Evolutionary conservation across 179 eudicot genomes (phyloP), one percentile per base, ranked within the genome.

Genomic region (Beta corolliflora): DNA sequence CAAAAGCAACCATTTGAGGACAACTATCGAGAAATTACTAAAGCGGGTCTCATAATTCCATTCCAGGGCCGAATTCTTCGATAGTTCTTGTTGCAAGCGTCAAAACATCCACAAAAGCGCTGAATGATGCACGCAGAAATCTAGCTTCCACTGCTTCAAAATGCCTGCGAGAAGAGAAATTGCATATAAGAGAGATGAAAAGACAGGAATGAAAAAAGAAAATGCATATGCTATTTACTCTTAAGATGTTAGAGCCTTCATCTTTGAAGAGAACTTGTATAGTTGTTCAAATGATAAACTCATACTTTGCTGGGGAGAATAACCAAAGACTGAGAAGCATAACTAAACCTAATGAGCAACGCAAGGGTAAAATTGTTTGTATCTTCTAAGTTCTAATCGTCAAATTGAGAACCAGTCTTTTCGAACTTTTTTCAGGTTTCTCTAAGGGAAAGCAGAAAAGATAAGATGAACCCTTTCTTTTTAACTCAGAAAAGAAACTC

Each of bases 131-230:
- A 25, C 97, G 95, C 23, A 94, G 98, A 83, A 96, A 94, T 88
- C 98, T 96, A 70, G 97, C 98, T 87, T 92, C 98, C 63, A 91
- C 87, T 7, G 99, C 99, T 84, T 94, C 96, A 71, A 96, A 94
- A 85, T 88, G 96, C 87, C 99, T 92, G 93, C 41, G 75, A n/a
- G 41, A 14, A 8, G 59, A 76, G 63, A 59, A 18, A 58, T 44
- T 77, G 16, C 60, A 25, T 44, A 41, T 9, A 6, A 71, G 65
- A 36, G 16, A 74, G 18, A 60, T 8, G 25, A 36, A 4, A 44
- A 55, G 44, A 55, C 72, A 7, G 31, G 61, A 48, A 29, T 18
- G 21, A 18, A 44, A 15, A 2, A 50, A 45, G 54, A 29, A 29
- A 29, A 36, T 21, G 63, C 9, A 71, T n/a, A 76, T 10, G 55